Percentiles rank a stretch among this genome's conserved stretches.
These are phyloP conservation scores for Phenoliferia sp. DNA, from an alignment of 1,284 basidiomycete species.

Conservation along the genomic window DNA sequence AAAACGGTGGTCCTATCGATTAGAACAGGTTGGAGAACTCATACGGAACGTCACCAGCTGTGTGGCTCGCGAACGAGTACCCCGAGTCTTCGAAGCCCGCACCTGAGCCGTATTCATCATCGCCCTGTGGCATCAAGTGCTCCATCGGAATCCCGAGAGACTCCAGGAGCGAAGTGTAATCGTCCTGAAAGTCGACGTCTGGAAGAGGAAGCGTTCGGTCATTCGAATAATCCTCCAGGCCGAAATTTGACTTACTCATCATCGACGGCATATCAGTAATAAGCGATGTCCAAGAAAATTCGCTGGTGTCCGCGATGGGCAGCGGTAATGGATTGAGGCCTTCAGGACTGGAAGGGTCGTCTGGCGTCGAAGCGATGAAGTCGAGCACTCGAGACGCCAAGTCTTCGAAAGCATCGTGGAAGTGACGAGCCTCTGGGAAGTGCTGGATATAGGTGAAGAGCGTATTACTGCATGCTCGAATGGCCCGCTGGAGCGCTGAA, in stretches of 20 bases:
- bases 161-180: slow-evolving; percentile 14
- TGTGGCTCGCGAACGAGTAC: no score
- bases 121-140: not conserved
- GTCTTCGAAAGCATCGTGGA: slow-evolving; percentile 28
- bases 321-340: not conserved
- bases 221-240: not conserved
- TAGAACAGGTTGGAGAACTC: no score
- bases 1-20: no score
- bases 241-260: slow-evolving; percentile 9
- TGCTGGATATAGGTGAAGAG: slow-evolving; percentile 20
- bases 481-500: slow-evolving; percentile 9
- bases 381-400: slow-evolving; percentile 15
- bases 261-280: slow-evolving; percentile 13
- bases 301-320: slow-evolving; percentile 1
- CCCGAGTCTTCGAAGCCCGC: no score
- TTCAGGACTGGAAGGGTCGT: not conserved
- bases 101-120: no score
- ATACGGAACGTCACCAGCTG: no score
- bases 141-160: slow-evolving; percentile 15
- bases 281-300: not conserved
- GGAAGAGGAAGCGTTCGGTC: not conserved
- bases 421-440: slow-evolving; percentile 10
- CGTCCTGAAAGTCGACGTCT: slow-evolving; percentile 9
- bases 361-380: not conserved
- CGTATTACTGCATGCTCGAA: slow-evolving; percentile 15